Conservation (phyloP, 805 yeast genomes). For the Lipomyces kockii region DNA sequence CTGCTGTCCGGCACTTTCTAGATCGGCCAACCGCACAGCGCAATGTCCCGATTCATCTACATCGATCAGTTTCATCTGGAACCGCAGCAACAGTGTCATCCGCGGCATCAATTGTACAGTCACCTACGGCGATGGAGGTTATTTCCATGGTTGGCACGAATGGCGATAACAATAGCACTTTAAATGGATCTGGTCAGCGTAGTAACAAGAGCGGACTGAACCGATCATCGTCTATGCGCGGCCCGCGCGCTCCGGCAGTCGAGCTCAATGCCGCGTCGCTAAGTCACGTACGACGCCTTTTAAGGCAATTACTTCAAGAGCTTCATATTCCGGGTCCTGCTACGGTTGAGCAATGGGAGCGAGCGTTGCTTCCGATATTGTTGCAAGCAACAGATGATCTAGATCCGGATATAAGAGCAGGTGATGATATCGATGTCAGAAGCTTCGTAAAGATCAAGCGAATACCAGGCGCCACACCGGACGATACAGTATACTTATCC, state of each 20-base stretch:
- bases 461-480: slow-evolving; percentile 72
- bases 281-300: slow-evolving; percentile 55
- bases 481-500: slow-evolving; percentile 64
- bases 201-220: slow-evolving; percentile 18
- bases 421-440: slow-evolving; percentile 82
- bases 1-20: slow-evolving; percentile 32
- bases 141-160: neutral
- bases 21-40: slow-evolving; percentile 20
- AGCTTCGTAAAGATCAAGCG: slow-evolving; percentile 87
- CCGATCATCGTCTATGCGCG: slow-evolving; percentile 35
- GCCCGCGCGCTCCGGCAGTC: slow-evolving; percentile 45
- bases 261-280: slow-evolving; percentile 41
- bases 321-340: slow-evolving; percentile 52
- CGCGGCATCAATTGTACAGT: neutral
- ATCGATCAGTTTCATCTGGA: slow-evolving; percentile 13
- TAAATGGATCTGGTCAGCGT: neutral
- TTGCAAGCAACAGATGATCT: slow-evolving; percentile 61
- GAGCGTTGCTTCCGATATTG: slow-evolving; percentile 56
- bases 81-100: neutral
- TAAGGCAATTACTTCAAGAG: slow-evolving; percentile 66
- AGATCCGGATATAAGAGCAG: slow-evolving; percentile 61
- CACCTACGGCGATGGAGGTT: neutral
- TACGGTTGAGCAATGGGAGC: slow-evolving; percentile 62
- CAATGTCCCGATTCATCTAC: slow-evolving; percentile 17
- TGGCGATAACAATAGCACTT: neutral